Evolutionary conservation across 169 alveolate genomes (phyloP).

Genomic region (Cryptosporidium parvum): DNA sequence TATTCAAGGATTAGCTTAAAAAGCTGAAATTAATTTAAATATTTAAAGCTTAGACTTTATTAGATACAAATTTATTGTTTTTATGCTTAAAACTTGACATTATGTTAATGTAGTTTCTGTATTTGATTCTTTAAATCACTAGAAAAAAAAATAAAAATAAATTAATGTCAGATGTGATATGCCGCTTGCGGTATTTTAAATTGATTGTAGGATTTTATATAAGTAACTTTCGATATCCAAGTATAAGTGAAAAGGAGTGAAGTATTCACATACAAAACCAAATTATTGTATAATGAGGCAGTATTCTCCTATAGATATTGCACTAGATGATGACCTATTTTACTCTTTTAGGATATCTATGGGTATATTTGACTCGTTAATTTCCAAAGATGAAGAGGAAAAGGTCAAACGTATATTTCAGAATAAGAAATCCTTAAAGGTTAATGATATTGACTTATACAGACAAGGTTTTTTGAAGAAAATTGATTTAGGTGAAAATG

Average conservation of each 20-base stretch:
- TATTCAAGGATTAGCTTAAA: no score
- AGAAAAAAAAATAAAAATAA: not conserved
- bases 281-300: conserved; percentile 12
- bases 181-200: conserved; percentile 15
- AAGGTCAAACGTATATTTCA: conserved; percentile 3
- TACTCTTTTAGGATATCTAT: conserved; percentile 30
- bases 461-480: conserved; percentile 4
- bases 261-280: not conserved
- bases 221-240: not conserved
- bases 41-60: no score
- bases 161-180: conserved; percentile 14
- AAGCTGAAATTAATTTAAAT: no score
- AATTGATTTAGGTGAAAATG: not conserved
- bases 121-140: not conserved
- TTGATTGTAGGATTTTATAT: not conserved
- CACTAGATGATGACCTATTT: conserved; percentile 52
- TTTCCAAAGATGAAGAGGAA: conserved; percentile 28
- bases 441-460: not conserved
- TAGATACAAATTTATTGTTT: no score
- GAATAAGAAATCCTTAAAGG: not conserved
- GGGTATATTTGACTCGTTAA: conserved; percentile 22
- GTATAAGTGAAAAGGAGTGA: not conserved
- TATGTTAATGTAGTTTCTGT: not conserved
- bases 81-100: not conserved
- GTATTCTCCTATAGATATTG: conserved; percentile 25